A percentile compares a stretch with the other conserved stretches of the same genome.
phyloP scores from a whole-genome alignment of 768 basidiomycete genomes.

The Mrakia frigida region DNA sequence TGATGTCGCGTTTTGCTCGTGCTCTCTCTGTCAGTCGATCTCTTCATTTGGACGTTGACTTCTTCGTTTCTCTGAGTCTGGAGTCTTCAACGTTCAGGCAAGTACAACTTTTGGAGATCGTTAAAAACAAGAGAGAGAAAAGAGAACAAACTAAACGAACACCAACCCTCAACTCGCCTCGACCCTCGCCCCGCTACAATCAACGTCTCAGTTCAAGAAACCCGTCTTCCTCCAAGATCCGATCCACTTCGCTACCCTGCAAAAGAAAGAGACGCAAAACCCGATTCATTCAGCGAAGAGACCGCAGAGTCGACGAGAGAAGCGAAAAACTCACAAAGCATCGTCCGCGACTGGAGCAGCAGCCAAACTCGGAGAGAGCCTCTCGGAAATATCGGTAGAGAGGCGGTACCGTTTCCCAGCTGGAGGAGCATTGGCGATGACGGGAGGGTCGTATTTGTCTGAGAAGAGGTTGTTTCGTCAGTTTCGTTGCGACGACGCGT shows the following conservation, averaged over 20 bases:
- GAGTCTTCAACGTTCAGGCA: too few relatives aligned
- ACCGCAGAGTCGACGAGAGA: background rate
- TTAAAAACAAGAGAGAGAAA: too few relatives aligned
- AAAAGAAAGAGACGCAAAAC: background rate
- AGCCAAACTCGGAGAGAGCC: constrained; percentile 28
- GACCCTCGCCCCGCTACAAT: background rate
- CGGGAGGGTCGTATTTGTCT: constrained; percentile 41
- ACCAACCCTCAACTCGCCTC: background rate
- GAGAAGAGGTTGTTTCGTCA: constrained; percentile 30
- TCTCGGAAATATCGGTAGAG: constrained; percentile 35
- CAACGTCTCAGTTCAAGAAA: background rate
- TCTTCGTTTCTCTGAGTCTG: too few relatives aligned
- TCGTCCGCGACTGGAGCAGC: background rate
- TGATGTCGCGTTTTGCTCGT: too few relatives aligned
- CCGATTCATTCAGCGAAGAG: background rate
- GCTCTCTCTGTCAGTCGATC: too few relatives aligned
- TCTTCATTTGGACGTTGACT: too few relatives aligned
- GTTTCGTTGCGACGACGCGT: background rate
- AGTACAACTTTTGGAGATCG: too few relatives aligned
- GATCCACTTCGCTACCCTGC: background rate
- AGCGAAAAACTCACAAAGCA: background rate
- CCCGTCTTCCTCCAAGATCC: background rate
- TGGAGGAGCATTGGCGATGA: constrained; percentile 36
- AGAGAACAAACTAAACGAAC: too few relatives aligned
- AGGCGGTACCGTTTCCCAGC: constrained; percentile 2